Evolutionary conservation across 2,329 filamentous ascomycete species (phyloP).

Genomic region (Clonostachys byssicola): DNA sequence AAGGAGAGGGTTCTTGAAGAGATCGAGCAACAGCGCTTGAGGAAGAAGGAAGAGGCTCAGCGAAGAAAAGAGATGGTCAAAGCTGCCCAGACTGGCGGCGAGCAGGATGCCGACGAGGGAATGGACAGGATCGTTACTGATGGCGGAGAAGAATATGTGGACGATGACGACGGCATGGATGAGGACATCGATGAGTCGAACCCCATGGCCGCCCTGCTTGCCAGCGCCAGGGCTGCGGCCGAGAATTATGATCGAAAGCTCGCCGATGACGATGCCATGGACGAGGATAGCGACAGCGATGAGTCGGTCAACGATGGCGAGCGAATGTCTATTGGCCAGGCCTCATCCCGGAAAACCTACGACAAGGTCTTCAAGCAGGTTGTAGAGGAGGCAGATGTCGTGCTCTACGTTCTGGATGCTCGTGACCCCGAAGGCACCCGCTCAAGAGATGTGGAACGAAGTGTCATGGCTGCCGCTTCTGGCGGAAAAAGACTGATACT

Average conservation of each 20-base stretch:
- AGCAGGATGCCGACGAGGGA: constrained; percentile 29
- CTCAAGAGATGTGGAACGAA: constrained; percentile 85
- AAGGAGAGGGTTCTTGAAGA: constrained; percentile 94
- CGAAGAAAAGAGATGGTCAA: constrained; percentile 69
- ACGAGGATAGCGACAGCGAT: constrained; percentile 44
- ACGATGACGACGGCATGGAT: constrained; percentile 48
- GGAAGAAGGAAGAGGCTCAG: constrained; percentile 76
- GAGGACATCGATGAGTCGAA: constrained; percentile 66
- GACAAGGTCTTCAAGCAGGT: constrained; percentile 97
- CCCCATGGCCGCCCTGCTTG: constrained; percentile 87
- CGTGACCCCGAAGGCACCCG: constrained; percentile 87
- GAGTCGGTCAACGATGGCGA: constrained; percentile 52
- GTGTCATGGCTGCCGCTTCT: constrained; percentile 82
- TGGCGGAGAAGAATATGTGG: constrained; percentile 43
- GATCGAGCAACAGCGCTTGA: constrained; percentile 81
- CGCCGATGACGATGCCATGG: constrained; percentile 50
- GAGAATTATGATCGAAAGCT: constrained; percentile 67
- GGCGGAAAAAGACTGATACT: constrained; percentile 86
- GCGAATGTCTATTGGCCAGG: constrained; percentile 45
- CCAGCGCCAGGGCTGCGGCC: constrained; percentile 76
- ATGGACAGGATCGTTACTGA: constrained; percentile 39
- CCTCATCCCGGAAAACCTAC: constrained; percentile 77
- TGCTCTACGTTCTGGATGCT: constrained; percentile 90
- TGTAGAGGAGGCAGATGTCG: constrained; percentile 81
- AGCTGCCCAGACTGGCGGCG: constrained; percentile 53